Base-by-base conservation (phyloP, 345 rosid genomes). In the Melaleuca alternifolia region DNA sequence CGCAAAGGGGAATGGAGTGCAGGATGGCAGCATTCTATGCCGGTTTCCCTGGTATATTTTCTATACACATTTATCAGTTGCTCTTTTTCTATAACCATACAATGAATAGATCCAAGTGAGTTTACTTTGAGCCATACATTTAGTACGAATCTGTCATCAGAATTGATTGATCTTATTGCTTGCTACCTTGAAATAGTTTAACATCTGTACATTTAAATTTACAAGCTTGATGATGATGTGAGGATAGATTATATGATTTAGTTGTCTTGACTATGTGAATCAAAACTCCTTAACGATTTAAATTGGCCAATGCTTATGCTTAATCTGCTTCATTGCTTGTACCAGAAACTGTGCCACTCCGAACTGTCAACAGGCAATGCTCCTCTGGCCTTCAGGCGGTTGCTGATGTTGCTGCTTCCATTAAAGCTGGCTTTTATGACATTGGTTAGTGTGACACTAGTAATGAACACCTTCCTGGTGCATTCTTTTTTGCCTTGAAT, bases 351-450 rank as follows among this genome's bases (percentile, higher is more conserved):
- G 98, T 97, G 92, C 98, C 98, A 7, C 83, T 95, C 85, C 92
- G 98, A 90, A 97, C 97, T 51, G 98, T 97, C 92, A 95, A 95
- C 87, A 94, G 98, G 91, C 98, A 95, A 90, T 97, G 99, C 87
- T 97, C 99, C 84, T 97, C 99, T 10, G 97, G 98, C 8, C 92
- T 97, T 54, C 99, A 95, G 86, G 99, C 98, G 13, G 98, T 97
- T 84, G 98, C 96, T 87, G 99, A 97, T 92, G 96, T 96, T 88
- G 98, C 97, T 86, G 96, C 95, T 85, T 91, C 93, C 85, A 94
- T 97, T 83, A 96, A 92, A 93, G 95, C 98, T 26, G 99, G 99
- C 84, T 94, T 88, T 88, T 96, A 96, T 86, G 96, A 97, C 83
- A 93, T 97, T 61, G 98, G 98, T 95, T 86, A 81, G 89, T 54